phyloP scores from a whole-genome alignment of 345 rosid species.

The Aegle marmelos region DNA sequence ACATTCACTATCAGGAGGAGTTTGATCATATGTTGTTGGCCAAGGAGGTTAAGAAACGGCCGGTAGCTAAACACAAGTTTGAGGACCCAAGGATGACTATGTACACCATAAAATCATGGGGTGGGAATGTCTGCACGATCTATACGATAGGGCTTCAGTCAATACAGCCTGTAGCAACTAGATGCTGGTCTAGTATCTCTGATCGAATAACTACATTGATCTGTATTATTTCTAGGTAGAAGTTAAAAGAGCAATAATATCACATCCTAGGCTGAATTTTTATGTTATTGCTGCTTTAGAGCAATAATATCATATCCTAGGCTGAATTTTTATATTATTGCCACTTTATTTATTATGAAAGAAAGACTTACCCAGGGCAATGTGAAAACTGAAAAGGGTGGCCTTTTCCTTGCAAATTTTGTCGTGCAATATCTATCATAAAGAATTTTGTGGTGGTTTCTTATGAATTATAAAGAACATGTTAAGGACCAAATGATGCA shows the following conservation, averaged over 20 bases:
- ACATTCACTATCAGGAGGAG: background rate
- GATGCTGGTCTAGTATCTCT: background rate
- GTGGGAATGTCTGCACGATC: background rate
- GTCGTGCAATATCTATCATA: background rate
- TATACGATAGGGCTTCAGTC: background rate
- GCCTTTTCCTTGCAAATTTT: slow-evolving; percentile 3
- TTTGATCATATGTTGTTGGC: background rate
- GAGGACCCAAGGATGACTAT: slow-evolving; percentile 4
- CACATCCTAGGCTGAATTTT: background rate
- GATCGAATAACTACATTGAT: background rate
- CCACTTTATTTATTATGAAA: background rate
- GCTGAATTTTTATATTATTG: slow-evolving; percentile 1
- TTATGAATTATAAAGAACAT: background rate
- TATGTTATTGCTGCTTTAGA: background rate
- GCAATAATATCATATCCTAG: background rate
- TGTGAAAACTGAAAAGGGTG: background rate
- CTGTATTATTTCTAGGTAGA: background rate
- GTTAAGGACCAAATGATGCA: no score
- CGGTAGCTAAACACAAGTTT: background rate
- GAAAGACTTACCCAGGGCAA: background rate
- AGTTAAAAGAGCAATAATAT: background rate
- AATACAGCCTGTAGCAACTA: background rate
- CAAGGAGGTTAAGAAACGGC: background rate
- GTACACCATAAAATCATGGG: background rate
- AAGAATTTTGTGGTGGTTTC: background rate